Base-by-base conservation (phyloP, 768 basidiomycete genomes). In the Tricholoma flavovirens region DNA sequence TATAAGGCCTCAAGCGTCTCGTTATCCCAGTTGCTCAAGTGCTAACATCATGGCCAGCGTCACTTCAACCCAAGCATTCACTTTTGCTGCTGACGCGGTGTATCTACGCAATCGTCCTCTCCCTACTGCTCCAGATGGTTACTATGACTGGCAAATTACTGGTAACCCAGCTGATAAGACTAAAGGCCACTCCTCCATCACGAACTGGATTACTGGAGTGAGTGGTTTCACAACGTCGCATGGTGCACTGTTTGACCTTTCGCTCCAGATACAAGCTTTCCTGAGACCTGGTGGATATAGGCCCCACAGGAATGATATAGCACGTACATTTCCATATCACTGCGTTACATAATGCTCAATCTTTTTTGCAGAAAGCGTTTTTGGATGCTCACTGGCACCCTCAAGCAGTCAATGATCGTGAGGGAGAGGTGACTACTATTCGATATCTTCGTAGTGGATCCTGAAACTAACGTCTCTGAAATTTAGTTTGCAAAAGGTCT, bases 381-480 rank as follows among this genome's bases (percentile, higher is more conserved):
- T 15, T 67, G 10, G 70, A 75, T 40, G 52, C 61, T 2, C 55
- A 62, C 4, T 52, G 59, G 11, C 61, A 74, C 50, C 72, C 73
- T 15, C 63, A 69, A 19, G 72, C 74, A 9, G 64, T 77, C n/a
- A 73, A 80, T 57, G 78, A 80, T 59, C 71, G 78, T 17, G 69
- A 73, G 46, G 65, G 64, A 49, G 67, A 63, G 14, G 71, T 71
- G 30, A 53, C 66, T 43, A 7, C 30, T 3, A 1, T 22, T 36
- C 22, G n/a, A 3, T 14, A 22, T 11, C 21, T 32, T 11, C 15
- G 30, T 56, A 22, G 30, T 29, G 26, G 49, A 4, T 49, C 22
- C 9, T 51, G 46, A 21, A 15, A 53, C 22, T 49, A 33, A 35
- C 17, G 11, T 1, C 17, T 24, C 26, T 49, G 3, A 53, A 24